Evolutionary conservation across 176 grass and related monocot species (phyloP).

Genomic region (Themeda triandra): DNA sequence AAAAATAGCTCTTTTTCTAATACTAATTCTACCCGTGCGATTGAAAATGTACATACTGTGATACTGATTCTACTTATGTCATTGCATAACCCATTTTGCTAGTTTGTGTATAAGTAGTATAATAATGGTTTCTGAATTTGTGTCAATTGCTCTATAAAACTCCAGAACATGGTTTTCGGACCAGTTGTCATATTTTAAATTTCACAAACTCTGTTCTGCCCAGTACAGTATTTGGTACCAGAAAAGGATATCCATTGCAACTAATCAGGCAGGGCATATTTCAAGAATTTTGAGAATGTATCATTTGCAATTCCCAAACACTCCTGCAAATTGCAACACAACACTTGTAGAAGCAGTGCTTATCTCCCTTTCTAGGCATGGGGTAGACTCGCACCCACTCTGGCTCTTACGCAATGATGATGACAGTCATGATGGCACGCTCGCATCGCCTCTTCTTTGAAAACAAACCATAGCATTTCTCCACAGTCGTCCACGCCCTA

Average conservation of each 20-base stretch:
- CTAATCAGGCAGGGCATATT: not conserved
- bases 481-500: not conserved
- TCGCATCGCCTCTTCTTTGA: not conserved
- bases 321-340: no score
- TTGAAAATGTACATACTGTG: no score
- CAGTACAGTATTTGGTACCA: not conserved
- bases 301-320: not conserved
- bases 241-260: not conserved
- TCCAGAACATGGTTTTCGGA: not conserved
- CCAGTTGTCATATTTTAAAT: not conserved
- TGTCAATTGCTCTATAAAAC: not conserved
- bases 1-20: no score
- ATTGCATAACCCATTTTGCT: not conserved
- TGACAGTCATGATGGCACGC: constrained; percentile 2
- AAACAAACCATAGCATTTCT: not conserved
- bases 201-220: not conserved
- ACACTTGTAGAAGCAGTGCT: no score
- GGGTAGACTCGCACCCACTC: constrained; percentile 18
- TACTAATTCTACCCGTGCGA: no score
- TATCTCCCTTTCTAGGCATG: not conserved
- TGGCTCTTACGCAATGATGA: constrained; percentile 28
- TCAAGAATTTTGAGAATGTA: not conserved
- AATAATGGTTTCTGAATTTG: not conserved
- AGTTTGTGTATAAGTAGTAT: not conserved
- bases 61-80: not conserved